Evolutionary conservation across 768 basidiomycete species (phyloP).

Genomic region (Termitomyces sp.): DNA sequence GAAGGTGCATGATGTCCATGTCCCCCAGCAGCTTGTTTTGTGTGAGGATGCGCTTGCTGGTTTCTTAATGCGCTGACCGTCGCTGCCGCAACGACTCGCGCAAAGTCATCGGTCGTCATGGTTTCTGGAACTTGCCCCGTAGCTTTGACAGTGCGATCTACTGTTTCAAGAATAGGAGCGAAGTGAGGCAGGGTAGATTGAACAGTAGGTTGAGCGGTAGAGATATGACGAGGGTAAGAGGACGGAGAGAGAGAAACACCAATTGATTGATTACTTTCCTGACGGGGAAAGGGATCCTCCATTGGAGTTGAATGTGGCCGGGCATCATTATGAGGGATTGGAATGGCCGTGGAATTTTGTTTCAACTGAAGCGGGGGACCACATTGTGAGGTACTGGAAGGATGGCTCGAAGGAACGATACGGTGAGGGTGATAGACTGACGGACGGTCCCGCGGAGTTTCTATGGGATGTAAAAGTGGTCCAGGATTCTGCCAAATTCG

Average conservation of each 20-base stretch:
- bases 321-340: conserved; percentile 15
- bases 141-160: conserved; percentile 71
- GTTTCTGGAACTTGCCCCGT: conserved; percentile 52
- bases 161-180: conserved; percentile 70
- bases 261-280: neutral
- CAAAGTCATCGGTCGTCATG: conserved; percentile 84
- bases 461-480: conserved; percentile 63
- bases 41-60: conserved; percentile 53
- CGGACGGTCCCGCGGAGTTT: conserved; percentile 51
- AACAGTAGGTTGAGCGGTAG: conserved; percentile 53
- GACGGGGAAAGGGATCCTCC: conserved; percentile 2
- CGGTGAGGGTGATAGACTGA: conserved; percentile 55
- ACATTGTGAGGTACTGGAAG: conserved; percentile 16
- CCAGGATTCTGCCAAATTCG: conserved; percentile 99
- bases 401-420: conserved; percentile 25
- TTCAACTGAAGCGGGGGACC: conserved; percentile 36
- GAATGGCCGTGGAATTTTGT: conserved; percentile 28
- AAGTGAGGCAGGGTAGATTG: conserved; percentile 29
- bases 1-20: conserved; percentile 89
- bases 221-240: conserved; percentile 41
- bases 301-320: conserved; percentile 4
- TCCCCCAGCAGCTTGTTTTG: conserved; percentile 50
- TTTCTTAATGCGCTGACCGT: conserved; percentile 88
- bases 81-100: conserved; percentile 88
- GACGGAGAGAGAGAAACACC: conserved; percentile 33